These are phyloP conservation scores for Boletus rex-veris DNA, from an alignment of 768 basidiomycete genomes.

Conservation along the genomic window DNA sequence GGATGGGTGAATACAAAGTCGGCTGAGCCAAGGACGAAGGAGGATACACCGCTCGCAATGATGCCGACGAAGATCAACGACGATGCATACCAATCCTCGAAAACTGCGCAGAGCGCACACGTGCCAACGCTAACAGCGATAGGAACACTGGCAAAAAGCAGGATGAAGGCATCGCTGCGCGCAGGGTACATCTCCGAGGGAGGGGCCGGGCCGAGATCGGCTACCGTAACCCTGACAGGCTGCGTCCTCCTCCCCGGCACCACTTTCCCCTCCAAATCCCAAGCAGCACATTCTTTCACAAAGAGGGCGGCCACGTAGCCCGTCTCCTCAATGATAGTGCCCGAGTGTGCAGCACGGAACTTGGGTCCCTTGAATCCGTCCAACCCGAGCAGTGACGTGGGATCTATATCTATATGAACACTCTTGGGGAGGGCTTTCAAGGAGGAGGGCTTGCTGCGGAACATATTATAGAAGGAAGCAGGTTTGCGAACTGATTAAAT, in stretches of 20 bases:
- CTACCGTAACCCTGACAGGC: not conserved
- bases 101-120: not conserved
- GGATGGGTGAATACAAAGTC: not conserved
- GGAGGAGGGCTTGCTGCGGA: not conserved
- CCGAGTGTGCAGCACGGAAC: no score
- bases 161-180: not conserved
- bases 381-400: no score
- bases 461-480: not conserved
- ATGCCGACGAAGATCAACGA: not conserved
- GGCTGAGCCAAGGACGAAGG: not conserved
- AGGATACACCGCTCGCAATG: not conserved
- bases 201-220: not conserved
- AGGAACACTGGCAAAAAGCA: not conserved
- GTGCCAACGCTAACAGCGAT: not conserved
- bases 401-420: no score
- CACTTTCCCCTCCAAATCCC: not conserved
- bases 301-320: not conserved
- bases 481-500: conserved; percentile 18
- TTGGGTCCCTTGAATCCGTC: no score
- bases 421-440: no score
- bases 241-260: not conserved
- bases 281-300: not conserved
- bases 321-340: not conserved
- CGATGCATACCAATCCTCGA: not conserved
- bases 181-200: not conserved